A percentile compares a stretch with the other conserved stretches of the same genome.
These are phyloP conservation scores for Trichophyton rubrum DNA, from an alignment of 2,329 filamentous ascomycete species.

Conservation along the genomic window DNA sequence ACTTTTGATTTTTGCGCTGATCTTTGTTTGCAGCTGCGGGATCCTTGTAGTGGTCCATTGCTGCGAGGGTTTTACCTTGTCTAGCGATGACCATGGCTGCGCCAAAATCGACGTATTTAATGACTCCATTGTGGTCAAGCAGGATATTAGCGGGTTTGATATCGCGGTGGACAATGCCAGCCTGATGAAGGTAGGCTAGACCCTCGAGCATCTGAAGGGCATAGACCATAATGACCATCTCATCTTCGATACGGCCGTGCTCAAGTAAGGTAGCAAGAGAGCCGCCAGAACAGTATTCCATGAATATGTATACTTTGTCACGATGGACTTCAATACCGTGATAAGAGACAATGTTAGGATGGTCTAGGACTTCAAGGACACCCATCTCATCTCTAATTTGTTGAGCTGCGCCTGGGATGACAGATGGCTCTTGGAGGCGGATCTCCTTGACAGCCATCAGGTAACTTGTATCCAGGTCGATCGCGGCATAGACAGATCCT, in stretches of 20 bases:
- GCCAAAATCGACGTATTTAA: conserved; percentile 98
- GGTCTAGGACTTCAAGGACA: conserved; percentile 85
- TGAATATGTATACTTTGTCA: conserved; percentile 99
- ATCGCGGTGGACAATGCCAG: conserved; percentile 48
- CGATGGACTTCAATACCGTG: conserved; percentile 96
- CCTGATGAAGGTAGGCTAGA: conserved; percentile 44
- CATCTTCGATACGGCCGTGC: conserved; percentile 68
- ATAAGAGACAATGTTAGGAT: conserved; percentile 95
- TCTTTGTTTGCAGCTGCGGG: conserved; percentile 14
- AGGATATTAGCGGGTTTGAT: conserved; percentile 54
- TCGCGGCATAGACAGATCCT: conserved; percentile 91
- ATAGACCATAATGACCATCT: conserved; percentile 42
- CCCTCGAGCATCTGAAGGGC: conserved; percentile 61
- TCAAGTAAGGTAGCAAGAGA: conserved; percentile 82
- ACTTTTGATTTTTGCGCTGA: conserved; percentile 54
- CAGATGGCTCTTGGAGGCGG: conserved; percentile 84
- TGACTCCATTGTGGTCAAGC: conserved; percentile 86
- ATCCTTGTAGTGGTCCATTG: conserved; percentile 43
- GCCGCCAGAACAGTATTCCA: conserved; percentile 97
- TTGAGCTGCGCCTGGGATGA: conserved; percentile 84
- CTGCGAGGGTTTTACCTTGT: conserved; percentile 74
- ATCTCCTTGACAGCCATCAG: conserved; percentile 99
- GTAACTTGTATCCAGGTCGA: conserved; percentile 91
- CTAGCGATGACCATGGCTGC: conserved; percentile 94
- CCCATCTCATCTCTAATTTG: conserved; percentile 97